Percentiles rank a stretch among this genome's conserved stretches.
Conservation (phyloP, 768 basidiomycete genomes). For the Trametes maxima region DNA sequence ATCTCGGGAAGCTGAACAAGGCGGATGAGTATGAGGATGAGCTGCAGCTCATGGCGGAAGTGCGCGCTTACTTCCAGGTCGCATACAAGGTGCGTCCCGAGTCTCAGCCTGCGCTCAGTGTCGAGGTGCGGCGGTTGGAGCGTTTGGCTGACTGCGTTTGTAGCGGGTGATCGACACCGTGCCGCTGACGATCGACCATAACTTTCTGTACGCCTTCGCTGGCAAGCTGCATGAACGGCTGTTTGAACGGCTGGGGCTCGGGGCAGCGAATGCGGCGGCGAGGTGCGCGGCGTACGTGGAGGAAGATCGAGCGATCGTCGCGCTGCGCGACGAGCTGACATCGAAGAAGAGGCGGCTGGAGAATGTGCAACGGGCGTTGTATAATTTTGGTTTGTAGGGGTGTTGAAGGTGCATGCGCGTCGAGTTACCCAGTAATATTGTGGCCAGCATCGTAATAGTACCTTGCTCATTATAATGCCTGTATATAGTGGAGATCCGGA, state of each 20-base stretch:
- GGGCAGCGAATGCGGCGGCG: conserved; percentile 18
- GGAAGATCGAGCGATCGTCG: conserved; percentile 33
- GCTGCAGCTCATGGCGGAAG: conserved; percentile 67
- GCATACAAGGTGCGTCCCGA: conserved; percentile 19
- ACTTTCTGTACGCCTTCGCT: conserved; percentile 44
- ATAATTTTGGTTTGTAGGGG: conserved; percentile 27
- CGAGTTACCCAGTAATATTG: too few species aligned
- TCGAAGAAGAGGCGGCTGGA: conserved; percentile 28
- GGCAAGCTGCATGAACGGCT: conserved; percentile 27
- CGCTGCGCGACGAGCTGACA: conserved; percentile 29
- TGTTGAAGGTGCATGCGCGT: too few species aligned
- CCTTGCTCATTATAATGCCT: too few species aligned
- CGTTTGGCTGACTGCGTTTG: not conserved
- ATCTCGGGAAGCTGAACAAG: conserved; percentile 27
- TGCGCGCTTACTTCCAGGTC: conserved; percentile 78
- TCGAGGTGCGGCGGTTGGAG: not conserved
- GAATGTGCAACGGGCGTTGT: conserved; percentile 28
- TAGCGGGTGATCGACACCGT: conserved; percentile 47
- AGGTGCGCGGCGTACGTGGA: conserved; percentile 31
- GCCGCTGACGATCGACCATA: conserved; percentile 46
- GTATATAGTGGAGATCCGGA: too few species aligned
- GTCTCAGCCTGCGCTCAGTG: not conserved
- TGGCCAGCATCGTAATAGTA: too few species aligned
- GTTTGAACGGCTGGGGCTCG: conserved; percentile 30
- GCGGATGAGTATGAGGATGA: conserved; percentile 56